A percentile compares a stretch with the other conserved stretches of the same genome.
Evolutionary conservation across 257 asterid genomes (phyloP).

Genomic region (Scutellaria minor): DNA sequence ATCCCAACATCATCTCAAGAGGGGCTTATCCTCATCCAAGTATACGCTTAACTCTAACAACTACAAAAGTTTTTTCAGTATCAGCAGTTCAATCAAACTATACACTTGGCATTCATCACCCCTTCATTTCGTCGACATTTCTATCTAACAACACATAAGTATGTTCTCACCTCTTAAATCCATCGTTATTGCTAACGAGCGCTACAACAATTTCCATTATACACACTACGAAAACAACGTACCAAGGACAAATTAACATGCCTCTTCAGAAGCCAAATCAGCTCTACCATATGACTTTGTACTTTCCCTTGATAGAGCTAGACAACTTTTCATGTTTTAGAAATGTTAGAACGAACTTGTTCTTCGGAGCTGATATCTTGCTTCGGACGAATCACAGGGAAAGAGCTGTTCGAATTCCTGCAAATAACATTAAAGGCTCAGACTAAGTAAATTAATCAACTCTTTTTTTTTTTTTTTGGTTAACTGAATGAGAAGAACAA

Average conservation of each 20-base stretch:
- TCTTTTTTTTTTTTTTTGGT: too few species aligned
- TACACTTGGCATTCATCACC: background rate
- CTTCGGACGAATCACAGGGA: conserved; percentile 41
- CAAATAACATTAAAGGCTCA: conserved; percentile 6
- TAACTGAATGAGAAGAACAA: too few species aligned
- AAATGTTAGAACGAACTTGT: conserved; percentile 62
- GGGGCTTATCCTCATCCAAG: conserved; percentile 14
- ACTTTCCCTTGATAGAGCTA: conserved; percentile 15
- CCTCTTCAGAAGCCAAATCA: background rate
- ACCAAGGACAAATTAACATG: conserved; percentile 4
- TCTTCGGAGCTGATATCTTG: conserved; percentile 80
- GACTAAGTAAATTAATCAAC: background rate
- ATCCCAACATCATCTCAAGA: conserved; percentile 1
- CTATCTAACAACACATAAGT: background rate
- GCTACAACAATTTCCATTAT: background rate
- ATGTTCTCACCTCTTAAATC: background rate
- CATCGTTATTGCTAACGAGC: background rate
- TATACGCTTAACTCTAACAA: background rate
- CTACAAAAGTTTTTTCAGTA: background rate
- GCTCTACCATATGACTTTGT: conserved; percentile 8
- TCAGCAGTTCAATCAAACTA: background rate
- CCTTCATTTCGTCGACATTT: background rate
- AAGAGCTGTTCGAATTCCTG: conserved; percentile 66
- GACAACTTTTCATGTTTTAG: conserved; percentile 16
- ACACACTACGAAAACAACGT: conserved; percentile 11